These are phyloP conservation scores for Graphiopsis chlorocephala DNA, from an alignment of 2,329 filamentous ascomycete species.

Conservation along the genomic window DNA sequence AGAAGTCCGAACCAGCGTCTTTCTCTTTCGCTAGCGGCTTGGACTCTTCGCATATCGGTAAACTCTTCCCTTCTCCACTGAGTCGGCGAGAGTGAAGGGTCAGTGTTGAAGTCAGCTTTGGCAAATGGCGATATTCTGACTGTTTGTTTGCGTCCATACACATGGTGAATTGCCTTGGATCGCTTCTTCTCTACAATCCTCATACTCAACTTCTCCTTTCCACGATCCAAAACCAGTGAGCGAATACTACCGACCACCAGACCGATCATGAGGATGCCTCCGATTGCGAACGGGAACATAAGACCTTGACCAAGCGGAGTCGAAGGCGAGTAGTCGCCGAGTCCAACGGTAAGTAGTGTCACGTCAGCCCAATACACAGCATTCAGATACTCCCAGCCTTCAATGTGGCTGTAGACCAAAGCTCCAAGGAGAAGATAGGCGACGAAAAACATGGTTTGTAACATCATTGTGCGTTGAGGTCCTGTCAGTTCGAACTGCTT, in stretches of 20 bases:
- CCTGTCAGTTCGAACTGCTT: conserved; percentile 56
- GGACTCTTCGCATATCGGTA: conserved; percentile 47
- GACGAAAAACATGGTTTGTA: conserved; percentile 52
- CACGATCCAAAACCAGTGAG: conserved; percentile 49
- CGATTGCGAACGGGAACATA: conserved; percentile 55
- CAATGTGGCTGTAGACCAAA: conserved; percentile 47
- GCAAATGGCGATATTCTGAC: conserved; percentile 44
- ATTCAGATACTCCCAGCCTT: conserved; percentile 54
- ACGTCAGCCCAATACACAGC: conserved; percentile 57
- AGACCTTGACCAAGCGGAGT: conserved; percentile 51
- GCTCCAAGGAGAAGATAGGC: conserved; percentile 49
- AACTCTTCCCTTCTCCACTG: conserved; percentile 50
- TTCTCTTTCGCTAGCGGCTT: conserved; percentile 40
- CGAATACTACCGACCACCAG: conserved; percentile 55
- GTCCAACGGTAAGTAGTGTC: conserved; percentile 55
- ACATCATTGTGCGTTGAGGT: conserved; percentile 56
- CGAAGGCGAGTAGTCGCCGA: conserved; percentile 50
- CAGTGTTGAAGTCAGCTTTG: conserved; percentile 42
- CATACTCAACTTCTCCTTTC: conserved; percentile 50
- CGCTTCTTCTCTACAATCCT: conserved; percentile 51
- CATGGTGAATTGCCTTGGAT: conserved; percentile 39
- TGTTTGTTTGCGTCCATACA: conserved; percentile 39
- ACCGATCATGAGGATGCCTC: conserved; percentile 55
- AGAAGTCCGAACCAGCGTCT: conserved; percentile 43
- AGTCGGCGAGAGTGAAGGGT: conserved; percentile 35